Percentiles rank a stretch among this genome's conserved stretches.
These are phyloP conservation scores for Lipomyces yamadae DNA, from an alignment of 805 yeast genomes.

Conservation along the genomic window DNA sequence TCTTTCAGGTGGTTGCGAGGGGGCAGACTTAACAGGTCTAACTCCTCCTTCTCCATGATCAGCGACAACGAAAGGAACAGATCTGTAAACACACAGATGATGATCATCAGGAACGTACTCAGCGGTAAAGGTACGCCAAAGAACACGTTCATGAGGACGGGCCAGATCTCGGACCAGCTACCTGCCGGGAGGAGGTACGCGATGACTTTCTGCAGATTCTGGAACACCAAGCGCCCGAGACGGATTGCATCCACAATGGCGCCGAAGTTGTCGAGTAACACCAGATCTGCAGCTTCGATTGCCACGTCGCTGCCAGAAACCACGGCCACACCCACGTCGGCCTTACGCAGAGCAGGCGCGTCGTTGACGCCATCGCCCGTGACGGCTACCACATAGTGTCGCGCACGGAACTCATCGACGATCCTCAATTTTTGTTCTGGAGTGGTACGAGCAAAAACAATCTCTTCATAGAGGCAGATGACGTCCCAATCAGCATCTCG, in stretches of 20 bases:
- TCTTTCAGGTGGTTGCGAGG: background rate
- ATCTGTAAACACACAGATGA: conserved; percentile 48
- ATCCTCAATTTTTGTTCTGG: too few species aligned
- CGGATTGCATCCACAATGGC: conserved; percentile 90
- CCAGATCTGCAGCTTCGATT: conserved; percentile 97
- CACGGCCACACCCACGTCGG: conserved; percentile 93
- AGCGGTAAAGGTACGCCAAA: too few species aligned
- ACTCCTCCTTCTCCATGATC: background rate
- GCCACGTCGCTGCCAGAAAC: conserved; percentile 96
- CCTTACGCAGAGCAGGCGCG: conserved; percentile 93
- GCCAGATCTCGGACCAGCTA: too few species aligned
- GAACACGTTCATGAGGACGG: too few species aligned
- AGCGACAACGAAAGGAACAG: conserved; percentile 53
- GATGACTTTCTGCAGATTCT: conserved; percentile 75
- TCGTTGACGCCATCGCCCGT: conserved; percentile 99
- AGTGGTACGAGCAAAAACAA: too few species aligned
- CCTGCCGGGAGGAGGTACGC: too few species aligned
- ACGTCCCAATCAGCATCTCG: too few species aligned
- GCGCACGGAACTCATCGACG: too few species aligned
- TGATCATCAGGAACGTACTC: too few species aligned
- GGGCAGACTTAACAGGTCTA: background rate
- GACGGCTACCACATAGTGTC: conserved; percentile 74
- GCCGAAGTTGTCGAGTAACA: conserved; percentile 90
- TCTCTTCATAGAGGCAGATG: too few species aligned
- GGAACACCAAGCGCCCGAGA: conserved; percentile 96